phyloP scores from a whole-genome alignment of 2,329 filamentous ascomycete species.

The Geosmithia putterillii region DNA sequence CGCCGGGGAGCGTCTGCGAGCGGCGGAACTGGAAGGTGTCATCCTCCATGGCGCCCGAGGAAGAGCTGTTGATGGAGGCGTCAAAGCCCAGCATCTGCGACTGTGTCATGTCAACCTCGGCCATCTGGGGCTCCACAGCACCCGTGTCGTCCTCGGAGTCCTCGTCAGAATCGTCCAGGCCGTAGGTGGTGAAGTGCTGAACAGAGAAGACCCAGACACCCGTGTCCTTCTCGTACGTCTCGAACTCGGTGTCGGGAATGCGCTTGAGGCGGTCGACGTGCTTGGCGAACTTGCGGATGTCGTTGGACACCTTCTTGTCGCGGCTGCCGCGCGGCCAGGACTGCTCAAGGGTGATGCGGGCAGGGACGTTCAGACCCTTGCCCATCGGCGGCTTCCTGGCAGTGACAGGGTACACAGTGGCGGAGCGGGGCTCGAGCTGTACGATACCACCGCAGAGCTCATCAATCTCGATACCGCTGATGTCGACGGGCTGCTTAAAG shows the following conservation, averaged over 20 bases:
- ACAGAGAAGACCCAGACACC: constrained; percentile 88
- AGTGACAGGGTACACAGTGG: constrained; percentile 74
- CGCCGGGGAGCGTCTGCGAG: constrained; percentile 54
- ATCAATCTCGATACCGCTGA: constrained; percentile 68
- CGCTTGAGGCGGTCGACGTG: constrained; percentile 72
- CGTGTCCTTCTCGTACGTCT: constrained; percentile 65
- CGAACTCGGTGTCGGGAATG: constrained; percentile 70
- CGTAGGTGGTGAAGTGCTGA: constrained; percentile 95
- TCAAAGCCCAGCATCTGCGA: constrained; percentile 9
- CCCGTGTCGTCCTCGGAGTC: constrained; percentile 45
- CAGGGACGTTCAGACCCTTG: constrained; percentile 84
- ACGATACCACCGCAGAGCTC: constrained; percentile 71
- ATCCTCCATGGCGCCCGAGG: constrained; percentile 28
- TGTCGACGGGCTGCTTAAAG: constrained; percentile 73
- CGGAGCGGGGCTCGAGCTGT: constrained; percentile 61
- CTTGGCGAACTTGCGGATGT: constrained; percentile 53
- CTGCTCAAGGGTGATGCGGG: constrained; percentile 77
- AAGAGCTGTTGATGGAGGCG: constrained; percentile 9
- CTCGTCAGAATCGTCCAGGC: constrained; percentile 68
- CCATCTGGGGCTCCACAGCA: constrained; percentile 12
- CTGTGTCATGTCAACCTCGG: constrained; percentile 8
- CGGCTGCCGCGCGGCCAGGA: constrained; percentile 68
- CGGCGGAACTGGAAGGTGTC: constrained; percentile 46
- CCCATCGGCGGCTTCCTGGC: constrained; percentile 72
- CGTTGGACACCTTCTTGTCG: constrained; percentile 41